These are phyloP conservation scores for Monoraphidium neglectum DNA, from an alignment of 139 green algal species.

Conservation along the genomic window DNA sequence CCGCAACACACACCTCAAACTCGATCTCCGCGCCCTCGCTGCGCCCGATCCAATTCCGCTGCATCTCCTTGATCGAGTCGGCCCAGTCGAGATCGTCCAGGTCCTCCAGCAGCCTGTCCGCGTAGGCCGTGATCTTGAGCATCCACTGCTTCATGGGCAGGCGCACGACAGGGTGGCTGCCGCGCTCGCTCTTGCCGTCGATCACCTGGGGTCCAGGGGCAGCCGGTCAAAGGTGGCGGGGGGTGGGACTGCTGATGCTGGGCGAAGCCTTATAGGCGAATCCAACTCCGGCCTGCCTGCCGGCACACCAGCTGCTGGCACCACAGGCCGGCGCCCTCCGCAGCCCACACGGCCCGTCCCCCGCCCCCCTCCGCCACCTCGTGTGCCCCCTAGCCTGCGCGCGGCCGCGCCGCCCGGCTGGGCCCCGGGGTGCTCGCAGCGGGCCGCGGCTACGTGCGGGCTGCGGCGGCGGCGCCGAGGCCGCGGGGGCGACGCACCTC, in stretches of 20 bases:
- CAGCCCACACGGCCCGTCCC: no score
- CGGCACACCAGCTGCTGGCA: no score
- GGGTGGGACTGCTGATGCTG: constrained; percentile 54
- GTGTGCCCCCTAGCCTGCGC: no score
- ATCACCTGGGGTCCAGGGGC: constrained; percentile 76
- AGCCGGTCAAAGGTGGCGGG: neutral
- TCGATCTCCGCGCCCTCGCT: constrained; percentile 73
- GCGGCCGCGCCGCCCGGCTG: no score
- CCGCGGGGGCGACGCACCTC: no score
- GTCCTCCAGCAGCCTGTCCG: constrained; percentile 90
- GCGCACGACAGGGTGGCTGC: constrained; percentile 90
- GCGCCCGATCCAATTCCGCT: constrained; percentile 98
- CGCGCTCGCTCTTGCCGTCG: constrained; percentile 87
- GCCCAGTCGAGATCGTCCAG: constrained; percentile 94
- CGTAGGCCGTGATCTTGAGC: constrained; percentile 96
- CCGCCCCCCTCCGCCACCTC: no score
- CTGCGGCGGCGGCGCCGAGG: no score
- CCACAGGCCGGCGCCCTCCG: no score
- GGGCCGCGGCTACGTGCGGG: no score
- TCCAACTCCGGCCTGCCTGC: no score
- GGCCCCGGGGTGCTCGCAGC: no score
- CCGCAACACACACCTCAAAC: constrained; percentile 47
- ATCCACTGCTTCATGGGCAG: constrained; percentile 99
- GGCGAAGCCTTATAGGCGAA: no score
- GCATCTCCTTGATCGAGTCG: constrained; percentile 98